Evolutionary conservation across 1,284 basidiomycete genomes (phyloP).

Genomic region (Heterobasidion annosum): DNA sequence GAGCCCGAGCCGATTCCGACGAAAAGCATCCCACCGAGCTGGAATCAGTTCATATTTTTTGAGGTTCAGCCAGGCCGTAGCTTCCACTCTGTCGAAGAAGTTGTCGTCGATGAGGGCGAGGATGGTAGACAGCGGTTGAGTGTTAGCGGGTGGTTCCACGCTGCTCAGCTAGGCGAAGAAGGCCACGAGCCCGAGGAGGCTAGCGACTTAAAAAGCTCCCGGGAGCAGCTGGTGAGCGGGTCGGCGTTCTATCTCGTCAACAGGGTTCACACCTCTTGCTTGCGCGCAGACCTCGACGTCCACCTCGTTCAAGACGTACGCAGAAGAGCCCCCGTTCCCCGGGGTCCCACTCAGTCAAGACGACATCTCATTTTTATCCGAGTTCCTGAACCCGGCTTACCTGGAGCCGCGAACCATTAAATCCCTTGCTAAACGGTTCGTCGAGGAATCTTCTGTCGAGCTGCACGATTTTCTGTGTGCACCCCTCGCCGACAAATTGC

Average conservation of each 20-base stretch:
- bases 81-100: slow-evolving; percentile 97
- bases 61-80: slow-evolving; percentile 85
- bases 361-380: slow-evolving; percentile 62
- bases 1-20: slow-evolving; percentile 59
- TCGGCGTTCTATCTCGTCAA: neutral
- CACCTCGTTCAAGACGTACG: slow-evolving; percentile 52
- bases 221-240: slow-evolving; percentile 68
- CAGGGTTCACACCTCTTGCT: neutral
- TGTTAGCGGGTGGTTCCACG: slow-evolving; percentile 97
- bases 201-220: slow-evolving; percentile 52
- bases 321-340: slow-evolving; percentile 41
- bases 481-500: slow-evolving; percentile 60
- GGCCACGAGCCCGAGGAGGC: slow-evolving; percentile 56
- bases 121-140: slow-evolving; percentile 73
- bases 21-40: slow-evolving; percentile 70
- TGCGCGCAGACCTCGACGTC: slow-evolving; percentile 44
- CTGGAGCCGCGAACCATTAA: slow-evolving; percentile 77
- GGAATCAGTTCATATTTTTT: slow-evolving; percentile 98
- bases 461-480: slow-evolving; percentile 80
- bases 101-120: slow-evolving; percentile 68
- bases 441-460: slow-evolving; percentile 84
- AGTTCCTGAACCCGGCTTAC: slow-evolving; percentile 89
- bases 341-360: slow-evolving; percentile 46
- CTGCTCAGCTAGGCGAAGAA: slow-evolving; percentile 84
- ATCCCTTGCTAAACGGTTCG: slow-evolving; percentile 76